These are phyloP conservation scores for Malus sylvestris DNA, from an alignment of 306 rosid genomes.

Conservation along the genomic window DNA sequence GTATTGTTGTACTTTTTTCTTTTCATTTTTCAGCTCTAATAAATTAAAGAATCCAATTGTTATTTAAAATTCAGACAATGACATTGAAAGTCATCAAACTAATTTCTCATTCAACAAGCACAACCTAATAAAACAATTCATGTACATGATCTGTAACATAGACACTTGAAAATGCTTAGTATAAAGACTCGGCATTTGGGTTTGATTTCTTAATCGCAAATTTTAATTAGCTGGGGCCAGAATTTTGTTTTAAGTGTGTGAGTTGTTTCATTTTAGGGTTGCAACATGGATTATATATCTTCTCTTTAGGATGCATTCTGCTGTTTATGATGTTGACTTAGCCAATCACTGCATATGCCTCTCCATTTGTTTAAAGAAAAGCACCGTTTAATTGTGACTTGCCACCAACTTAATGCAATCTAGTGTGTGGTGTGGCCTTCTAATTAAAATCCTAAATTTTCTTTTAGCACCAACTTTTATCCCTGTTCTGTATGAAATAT, in stretches of 20 bases:
- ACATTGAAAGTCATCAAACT: conserved; percentile 1
- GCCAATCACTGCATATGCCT: background rate
- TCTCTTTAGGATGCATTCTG: background rate
- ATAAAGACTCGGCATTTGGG: conserved; percentile 16
- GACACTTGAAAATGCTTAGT: conserved; percentile 16
- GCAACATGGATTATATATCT: conserved; percentile 6
- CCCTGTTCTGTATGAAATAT: background rate
- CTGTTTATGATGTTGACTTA: conserved; percentile 17
- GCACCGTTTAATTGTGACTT: background rate
- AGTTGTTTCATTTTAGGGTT: conserved; percentile 11
- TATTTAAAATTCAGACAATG: conserved; percentile 1
- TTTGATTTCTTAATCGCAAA: background rate
- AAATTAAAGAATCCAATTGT: background rate
- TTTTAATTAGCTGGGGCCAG: conserved; percentile 14
- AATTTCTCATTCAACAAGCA: background rate
- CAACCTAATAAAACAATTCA: conserved; percentile 14
- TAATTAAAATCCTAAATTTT: background rate
- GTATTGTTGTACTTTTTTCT: conserved; percentile 4
- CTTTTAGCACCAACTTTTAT: background rate
- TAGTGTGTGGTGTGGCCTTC: background rate
- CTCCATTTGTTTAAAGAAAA: background rate
- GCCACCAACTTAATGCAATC: conserved; percentile 1
- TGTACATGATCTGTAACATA: conserved; percentile 9
- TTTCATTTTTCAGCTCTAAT: conserved; percentile 1
- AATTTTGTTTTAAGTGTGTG: conserved; percentile 7